These are phyloP conservation scores for Candida railenensis DNA, from an alignment of 805 yeast species.

Conservation along the genomic window DNA sequence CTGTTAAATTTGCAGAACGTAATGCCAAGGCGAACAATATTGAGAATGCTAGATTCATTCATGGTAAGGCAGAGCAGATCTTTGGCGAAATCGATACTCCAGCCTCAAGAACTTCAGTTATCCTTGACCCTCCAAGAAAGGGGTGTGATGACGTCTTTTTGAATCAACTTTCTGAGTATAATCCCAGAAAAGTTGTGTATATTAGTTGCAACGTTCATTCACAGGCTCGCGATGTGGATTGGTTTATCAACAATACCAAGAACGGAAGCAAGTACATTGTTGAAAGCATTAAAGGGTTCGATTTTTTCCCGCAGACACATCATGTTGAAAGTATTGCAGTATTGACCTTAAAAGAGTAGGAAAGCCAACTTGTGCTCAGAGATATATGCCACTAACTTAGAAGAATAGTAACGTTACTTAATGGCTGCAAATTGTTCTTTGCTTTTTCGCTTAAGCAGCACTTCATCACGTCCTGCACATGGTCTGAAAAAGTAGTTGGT, in stretches of 20 bases:
- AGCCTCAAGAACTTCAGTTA: conserved; percentile 74
- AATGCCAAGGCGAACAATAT: conserved; percentile 79
- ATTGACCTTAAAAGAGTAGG: conserved; percentile 26
- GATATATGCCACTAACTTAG: too few relatives aligned
- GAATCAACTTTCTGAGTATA: conserved; percentile 78
- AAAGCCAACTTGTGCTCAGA: background rate
- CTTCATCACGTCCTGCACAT: background rate
- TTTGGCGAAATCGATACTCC: conserved; percentile 80
- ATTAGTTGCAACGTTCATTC: conserved; percentile 97
- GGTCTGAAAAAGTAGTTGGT: background rate
- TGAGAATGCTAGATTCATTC: conserved; percentile 77
- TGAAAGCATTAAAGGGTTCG: conserved; percentile 89
- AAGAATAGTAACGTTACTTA: too few relatives aligned
- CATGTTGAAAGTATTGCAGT: conserved; percentile 91
- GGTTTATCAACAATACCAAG: conserved; percentile 65
- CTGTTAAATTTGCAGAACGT: conserved; percentile 80
- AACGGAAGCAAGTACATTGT: conserved; percentile 64
- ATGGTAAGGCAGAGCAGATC: conserved; percentile 89
- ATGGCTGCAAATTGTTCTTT: conserved; percentile 8
- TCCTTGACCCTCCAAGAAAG: conserved; percentile 95
- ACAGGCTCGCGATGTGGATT: conserved; percentile 91
- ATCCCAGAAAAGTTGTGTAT: conserved; percentile 87
- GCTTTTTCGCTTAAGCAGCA: too few relatives aligned
- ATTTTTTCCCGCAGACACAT: conserved; percentile 94
- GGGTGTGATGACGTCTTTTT: conserved; percentile 91